These are phyloP conservation scores for Aspergillus udagawae DNA, from an alignment of 2,329 filamentous ascomycete species.

Conservation along the genomic window DNA sequence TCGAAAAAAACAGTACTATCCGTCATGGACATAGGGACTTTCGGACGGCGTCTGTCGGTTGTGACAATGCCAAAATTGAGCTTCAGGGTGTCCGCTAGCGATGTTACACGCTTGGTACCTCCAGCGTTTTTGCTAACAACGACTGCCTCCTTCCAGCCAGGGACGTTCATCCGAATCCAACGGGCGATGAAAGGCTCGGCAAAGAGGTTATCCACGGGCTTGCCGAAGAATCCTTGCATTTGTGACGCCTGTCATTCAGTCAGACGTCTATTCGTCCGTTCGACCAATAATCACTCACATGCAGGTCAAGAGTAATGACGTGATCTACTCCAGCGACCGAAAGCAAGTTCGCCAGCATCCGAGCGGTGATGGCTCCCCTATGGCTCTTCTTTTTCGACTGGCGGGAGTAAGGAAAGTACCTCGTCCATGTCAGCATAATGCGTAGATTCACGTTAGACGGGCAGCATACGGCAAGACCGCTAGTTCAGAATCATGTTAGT, in stretches of 20 bases:
- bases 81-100: conserved; percentile 90
- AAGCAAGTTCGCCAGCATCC: conserved; percentile 94
- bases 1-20: conserved; percentile 75
- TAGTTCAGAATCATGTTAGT: conserved; percentile 15
- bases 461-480: conserved; percentile 47
- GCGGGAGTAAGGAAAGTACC: conserved; percentile 96
- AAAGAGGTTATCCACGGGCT: conserved; percentile 94
- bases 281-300: conserved; percentile 50
- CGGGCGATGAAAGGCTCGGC: conserved; percentile 92
- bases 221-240: conserved; percentile 99
- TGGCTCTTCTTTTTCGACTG: conserved; percentile 99
- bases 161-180: conserved; percentile 89
- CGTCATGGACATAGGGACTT: conserved; percentile 58
- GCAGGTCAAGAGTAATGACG: conserved; percentile 94
- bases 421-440: conserved; percentile 37
- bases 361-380: conserved; percentile 89
- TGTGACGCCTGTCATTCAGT: conserved; percentile 62
- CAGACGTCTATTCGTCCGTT: conserved; percentile 13
- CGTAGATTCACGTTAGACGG: conserved; percentile 24
- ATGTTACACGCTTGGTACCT: conserved; percentile 94
- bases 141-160: conserved; percentile 81
- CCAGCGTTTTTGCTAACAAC: conserved; percentile 98
- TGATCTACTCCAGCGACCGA: conserved; percentile 93
- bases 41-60: conserved; percentile 53
- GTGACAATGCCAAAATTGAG: conserved; percentile 93